Base-by-base conservation (phyloP, 1,284 basidiomycete species). In the Laetiporus sulphureus region DNA sequence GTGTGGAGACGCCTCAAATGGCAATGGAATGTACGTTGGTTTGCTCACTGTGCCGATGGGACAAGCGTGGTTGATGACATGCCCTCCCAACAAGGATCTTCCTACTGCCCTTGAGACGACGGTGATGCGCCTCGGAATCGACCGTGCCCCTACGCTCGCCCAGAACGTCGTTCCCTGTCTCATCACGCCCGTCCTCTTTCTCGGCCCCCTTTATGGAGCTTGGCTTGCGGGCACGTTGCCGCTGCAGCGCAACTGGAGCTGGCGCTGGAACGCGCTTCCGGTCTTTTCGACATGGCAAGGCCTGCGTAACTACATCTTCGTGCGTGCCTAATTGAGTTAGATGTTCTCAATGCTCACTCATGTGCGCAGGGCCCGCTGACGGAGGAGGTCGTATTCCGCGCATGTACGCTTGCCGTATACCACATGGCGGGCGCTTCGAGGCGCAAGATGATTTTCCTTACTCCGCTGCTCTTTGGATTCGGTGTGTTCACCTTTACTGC, bases 351-450 rank as follows among this genome's bases (percentile, higher is more conserved):
- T n/a, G n/a, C n/a, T n/a, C n/a, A n/a, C n/a, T n/a, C n/a, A n/a
- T n/a, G n/a, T n/a, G n/a, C 24, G 0, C 49, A 94, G 88, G 93
- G 79, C 0, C 95, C 95, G 0, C 60, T 92, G 24, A 93, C 93
- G 0, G 95, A 99, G 66, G 95, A 99, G 60, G 54, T 97, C 19
- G 88, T 93, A 2, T 99, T 97, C 59, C 73, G 96, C 20, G 82
- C 85, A 0, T 93, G 90, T 57, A 75, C 95, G 32, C 69, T 97
- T 16, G 67, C 81, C 2, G 72, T 83, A 1, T 87, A 90, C 47
- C 68, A 82, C 41, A 70, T 92, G 25, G 75, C 80, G 0, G 77
- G 79, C n/a, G 68, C 73, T 1, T 72, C 75, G 0, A 67, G 55
- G 16, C 57, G 49, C 29, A 68, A 69, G 38, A 78, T 93, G 66